Conservation (phyloP, 2,329 filamentous ascomycete species). For the Pestalotiopsis sp. region DNA sequence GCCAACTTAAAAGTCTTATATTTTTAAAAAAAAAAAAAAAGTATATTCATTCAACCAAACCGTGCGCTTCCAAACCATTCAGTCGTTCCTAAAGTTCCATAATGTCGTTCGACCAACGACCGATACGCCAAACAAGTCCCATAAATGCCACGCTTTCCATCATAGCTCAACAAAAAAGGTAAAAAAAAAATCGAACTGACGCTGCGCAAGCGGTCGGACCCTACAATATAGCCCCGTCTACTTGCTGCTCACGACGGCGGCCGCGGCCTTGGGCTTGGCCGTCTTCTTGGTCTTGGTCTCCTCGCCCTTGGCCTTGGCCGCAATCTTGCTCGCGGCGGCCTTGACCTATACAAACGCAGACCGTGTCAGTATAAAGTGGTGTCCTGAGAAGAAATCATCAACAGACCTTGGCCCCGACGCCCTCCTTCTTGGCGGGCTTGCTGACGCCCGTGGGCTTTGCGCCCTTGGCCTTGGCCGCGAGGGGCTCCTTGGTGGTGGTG, state of each 20-base stretch:
- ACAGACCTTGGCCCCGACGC: constrained; percentile 30
- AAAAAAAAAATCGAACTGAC: too few species aligned
- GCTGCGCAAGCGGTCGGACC: too few species aligned
- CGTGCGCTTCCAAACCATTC: too few species aligned
- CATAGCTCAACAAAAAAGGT: too few species aligned
- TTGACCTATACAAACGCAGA: constrained; percentile 23
- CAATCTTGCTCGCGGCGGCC: constrained; percentile 28
- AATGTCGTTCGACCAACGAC: too few species aligned
- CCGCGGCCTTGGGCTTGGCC: constrained; percentile 27
- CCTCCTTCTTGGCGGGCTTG: constrained; percentile 33
- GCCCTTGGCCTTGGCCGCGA: constrained; percentile 22
- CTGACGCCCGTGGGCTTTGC: constrained; percentile 33
- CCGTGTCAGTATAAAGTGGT: neutral
- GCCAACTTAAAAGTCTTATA: too few species aligned
- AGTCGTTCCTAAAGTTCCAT: too few species aligned
- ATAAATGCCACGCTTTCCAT: too few species aligned
- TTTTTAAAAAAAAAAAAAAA: too few species aligned
- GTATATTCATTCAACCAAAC: too few species aligned
- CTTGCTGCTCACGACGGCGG: neutral
- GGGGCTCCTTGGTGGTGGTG: constrained; percentile 16
- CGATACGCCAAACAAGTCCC: too few species aligned
- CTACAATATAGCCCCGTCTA: neutral
- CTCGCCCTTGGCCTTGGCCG: constrained; percentile 25
- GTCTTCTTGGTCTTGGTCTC: constrained; percentile 25
- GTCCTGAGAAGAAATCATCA: too few species aligned